These are phyloP conservation scores for Coleophoma cylindrospora DNA, from an alignment of 2,329 filamentous ascomycete species.

Conservation along the genomic window DNA sequence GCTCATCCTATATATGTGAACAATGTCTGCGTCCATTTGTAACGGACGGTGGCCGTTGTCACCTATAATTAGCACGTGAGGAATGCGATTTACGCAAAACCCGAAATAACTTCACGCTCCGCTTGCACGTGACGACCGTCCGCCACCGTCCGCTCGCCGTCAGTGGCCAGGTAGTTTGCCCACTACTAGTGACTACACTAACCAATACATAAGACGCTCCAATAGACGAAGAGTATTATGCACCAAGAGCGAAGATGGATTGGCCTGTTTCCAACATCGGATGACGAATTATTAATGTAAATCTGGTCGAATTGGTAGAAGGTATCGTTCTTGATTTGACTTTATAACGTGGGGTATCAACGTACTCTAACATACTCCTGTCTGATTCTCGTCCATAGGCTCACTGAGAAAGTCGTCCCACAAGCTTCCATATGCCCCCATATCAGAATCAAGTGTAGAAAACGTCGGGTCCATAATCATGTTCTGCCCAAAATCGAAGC, in stretches of 20 bases:
- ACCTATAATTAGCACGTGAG: not conserved
- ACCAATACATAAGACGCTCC: too few species aligned
- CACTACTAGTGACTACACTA: not conserved
- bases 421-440: not conserved
- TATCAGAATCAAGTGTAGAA: not conserved
- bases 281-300: not conserved
- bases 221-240: too few species aligned
- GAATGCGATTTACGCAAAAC: not conserved
- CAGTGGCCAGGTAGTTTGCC: not conserved
- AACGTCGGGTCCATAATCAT: not conserved
- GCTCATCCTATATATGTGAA: not conserved
- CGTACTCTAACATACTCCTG: not conserved
- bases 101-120: not conserved
- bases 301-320: not conserved
- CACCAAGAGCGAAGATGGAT: too few species aligned
- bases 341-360: not conserved
- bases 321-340: not conserved
- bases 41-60: too few species aligned
- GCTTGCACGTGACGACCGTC: not conserved
- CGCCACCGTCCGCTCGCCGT: not conserved
- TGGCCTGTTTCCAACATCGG: too few species aligned
- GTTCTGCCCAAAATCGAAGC: not conserved
- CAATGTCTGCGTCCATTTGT: not conserved
- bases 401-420: not conserved
- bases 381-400: not conserved